Evolutionary conservation across 148 eudicot species (phyloP), one percentile per base, ranked within the genome.

Genomic region (Nyssa sinensis): DNA sequence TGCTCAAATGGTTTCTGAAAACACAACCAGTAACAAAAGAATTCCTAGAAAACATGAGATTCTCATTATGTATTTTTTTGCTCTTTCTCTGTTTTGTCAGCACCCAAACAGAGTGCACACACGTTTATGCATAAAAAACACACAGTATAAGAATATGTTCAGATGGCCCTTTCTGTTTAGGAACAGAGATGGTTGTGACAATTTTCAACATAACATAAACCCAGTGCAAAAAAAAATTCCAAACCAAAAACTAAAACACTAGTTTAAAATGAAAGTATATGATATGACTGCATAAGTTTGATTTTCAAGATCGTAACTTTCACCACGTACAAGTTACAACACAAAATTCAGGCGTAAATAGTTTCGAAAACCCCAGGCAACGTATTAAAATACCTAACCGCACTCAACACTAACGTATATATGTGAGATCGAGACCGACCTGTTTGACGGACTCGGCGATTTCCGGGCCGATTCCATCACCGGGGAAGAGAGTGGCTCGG

Each of bases 401-500:
- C 23, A 55, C 21, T 13, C 5, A 55, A 55, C n/a, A n/a, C n/a
- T n/a, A n/a, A n/a, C n/a, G n/a, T n/a, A n/a, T n/a, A n/a, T n/a
- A n/a, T n/a, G n/a, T n/a, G n/a, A n/a, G n/a, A n/a, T n/a, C n/a
- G n/a, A 62, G 44, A 31, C 3, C 14, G 19, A 89, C 98, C 97
- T 88, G 84, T 75, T 90, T 94, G 76, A 94, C 98, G 37, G 98
- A 86, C 4, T 92, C 87, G 49, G 98, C 98, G 85, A 94, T 94
- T 83, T 92, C 97, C 65, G 97, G 98, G 61, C 98, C 98, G 74
- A 94, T 94, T 9, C 98, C 98, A 51, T 94, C 98, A 47, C 98
- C 98, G 73, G 98, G 98, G 67, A 94, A 94, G 60, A 94, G 93
- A 66, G 98, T 94, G 63, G 97, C 98, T 61, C 83, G 87, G 84